A percentile compares a stretch with the other conserved stretches of the same genome.
phyloP scores from a whole-genome alignment of 495 filamentous ascomycete species.

The Tuber borchii region DNA sequence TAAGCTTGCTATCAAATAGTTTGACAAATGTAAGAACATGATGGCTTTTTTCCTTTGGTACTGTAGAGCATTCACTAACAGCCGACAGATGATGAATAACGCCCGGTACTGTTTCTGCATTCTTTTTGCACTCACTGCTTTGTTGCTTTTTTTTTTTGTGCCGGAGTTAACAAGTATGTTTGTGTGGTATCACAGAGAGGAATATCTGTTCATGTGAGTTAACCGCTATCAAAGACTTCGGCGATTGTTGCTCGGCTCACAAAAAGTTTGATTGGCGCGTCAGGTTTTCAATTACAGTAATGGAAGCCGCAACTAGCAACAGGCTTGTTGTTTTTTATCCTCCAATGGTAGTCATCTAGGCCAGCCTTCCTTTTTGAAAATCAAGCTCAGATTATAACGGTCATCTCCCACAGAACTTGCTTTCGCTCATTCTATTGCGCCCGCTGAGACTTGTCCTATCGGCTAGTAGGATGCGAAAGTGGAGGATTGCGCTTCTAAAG shows the following conservation, averaged over 20 bases:
- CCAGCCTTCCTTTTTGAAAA: conserved; percentile 21
- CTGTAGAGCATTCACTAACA: neutral
- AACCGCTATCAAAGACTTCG: conserved; percentile 10
- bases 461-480: conserved; percentile 58
- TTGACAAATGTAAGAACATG: conserved; percentile 65
- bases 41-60: neutral
- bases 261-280: conserved; percentile 63
- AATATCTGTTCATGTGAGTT: conserved; percentile 72
- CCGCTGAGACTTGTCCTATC: conserved; percentile 72
- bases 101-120: conserved; percentile 33
- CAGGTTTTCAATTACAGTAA: conserved; percentile 61
- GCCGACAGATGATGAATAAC: conserved; percentile 41
- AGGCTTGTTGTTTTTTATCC: conserved; percentile 76
- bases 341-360: conserved; percentile 48
- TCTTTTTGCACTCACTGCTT: neutral
- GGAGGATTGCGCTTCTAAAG: conserved; percentile 71
- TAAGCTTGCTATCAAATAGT: conserved; percentile 85
- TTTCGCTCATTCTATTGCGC: conserved; percentile 74
- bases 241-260: conserved; percentile 55
- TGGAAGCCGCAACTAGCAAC: conserved; percentile 62
- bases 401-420: conserved; percentile 59
- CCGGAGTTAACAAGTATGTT: neutral
- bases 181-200: conserved; percentile 52
- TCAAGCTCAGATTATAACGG: conserved; percentile 28
- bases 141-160: neutral